Evolutionary conservation across 2,329 filamentous ascomycete genomes (phyloP).

Genomic region (Colletotrichum liaoningense): DNA sequence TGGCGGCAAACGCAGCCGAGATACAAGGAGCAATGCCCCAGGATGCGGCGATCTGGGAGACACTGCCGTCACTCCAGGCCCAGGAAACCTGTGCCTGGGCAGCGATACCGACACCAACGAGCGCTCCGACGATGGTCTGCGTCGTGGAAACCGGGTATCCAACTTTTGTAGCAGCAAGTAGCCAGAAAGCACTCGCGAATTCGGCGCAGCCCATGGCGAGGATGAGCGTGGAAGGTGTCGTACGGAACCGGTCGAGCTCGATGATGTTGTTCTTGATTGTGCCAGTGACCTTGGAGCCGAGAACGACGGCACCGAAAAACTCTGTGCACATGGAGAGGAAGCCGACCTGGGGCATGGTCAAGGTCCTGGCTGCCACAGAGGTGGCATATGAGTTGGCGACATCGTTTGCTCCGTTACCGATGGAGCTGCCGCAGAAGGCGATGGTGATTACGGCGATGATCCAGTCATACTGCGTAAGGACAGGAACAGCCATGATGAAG

Average conservation of each 20-base stretch:
- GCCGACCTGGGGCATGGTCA: constrained; percentile 64
- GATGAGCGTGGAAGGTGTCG: constrained; percentile 35
- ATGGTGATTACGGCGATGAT: constrained; percentile 35
- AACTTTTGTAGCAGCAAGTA: constrained; percentile 31
- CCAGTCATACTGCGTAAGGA: constrained; percentile 34
- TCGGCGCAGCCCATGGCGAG: constrained; percentile 33
- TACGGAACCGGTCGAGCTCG: constrained; percentile 47
- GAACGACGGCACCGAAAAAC: constrained; percentile 62
- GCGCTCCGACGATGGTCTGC: constrained; percentile 33
- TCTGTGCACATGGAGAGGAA: constrained; percentile 60
- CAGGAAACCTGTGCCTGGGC: constrained; percentile 43
- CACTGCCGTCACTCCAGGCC: constrained; percentile 37
- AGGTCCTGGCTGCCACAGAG: constrained; percentile 60
- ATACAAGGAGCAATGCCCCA: constrained; percentile 39
- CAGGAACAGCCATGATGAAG: constrained; percentile 26
- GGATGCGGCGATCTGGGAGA: constrained; percentile 39
- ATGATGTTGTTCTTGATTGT: constrained; percentile 58
- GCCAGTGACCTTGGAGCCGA: constrained; percentile 57
- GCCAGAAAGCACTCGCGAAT: constrained; percentile 33
- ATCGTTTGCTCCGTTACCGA: constrained; percentile 36
- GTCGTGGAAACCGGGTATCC: constrained; percentile 35
- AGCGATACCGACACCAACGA: constrained; percentile 39
- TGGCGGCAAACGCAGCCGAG: constrained; percentile 35
- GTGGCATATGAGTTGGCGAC: constrained; percentile 61
- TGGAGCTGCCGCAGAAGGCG: constrained; percentile 34